Evolutionary conservation across 257 asterid species (phyloP).

Genomic region (Apocynum venetum): DNA sequence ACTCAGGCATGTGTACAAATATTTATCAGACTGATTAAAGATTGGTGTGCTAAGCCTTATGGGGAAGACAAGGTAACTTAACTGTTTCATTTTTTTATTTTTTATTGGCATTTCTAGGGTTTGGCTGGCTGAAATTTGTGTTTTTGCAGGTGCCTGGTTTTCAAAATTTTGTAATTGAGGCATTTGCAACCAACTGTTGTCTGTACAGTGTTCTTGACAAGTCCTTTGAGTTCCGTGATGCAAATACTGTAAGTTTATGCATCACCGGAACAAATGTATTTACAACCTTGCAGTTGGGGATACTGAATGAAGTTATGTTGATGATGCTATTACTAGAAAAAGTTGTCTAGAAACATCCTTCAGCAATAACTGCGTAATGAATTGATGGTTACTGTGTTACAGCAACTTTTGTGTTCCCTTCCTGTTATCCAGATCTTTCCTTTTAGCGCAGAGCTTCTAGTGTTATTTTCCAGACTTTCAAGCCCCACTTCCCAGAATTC

Average conservation of each 20-base stretch:
- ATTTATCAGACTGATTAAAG: slow-evolving; percentile 79
- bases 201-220: slow-evolving; percentile 88
- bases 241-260: slow-evolving; percentile 78
- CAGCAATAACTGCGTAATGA: neutral
- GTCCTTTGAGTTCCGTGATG: slow-evolving; percentile 87
- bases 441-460: neutral
- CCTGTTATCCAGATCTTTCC: neutral
- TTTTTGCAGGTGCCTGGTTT: slow-evolving; percentile 89
- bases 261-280: neutral
- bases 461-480: no score
- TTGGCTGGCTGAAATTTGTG: slow-evolving; percentile 23
- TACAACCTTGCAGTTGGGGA: neutral
- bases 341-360: neutral
- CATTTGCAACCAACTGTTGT: slow-evolving; percentile 81
- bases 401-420: neutral
- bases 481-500: neutral
- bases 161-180: slow-evolving; percentile 62
- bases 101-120: neutral
- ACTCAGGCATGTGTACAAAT: slow-evolving; percentile 88
- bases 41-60: slow-evolving; percentile 67
- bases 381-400: neutral
- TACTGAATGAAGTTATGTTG: neutral
- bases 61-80: slow-evolving; percentile 69
- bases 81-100: neutral
- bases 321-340: neutral